Conservation (phyloP, 2,329 filamentous ascomycete species). For the Erysiphe pisi region DNA sequence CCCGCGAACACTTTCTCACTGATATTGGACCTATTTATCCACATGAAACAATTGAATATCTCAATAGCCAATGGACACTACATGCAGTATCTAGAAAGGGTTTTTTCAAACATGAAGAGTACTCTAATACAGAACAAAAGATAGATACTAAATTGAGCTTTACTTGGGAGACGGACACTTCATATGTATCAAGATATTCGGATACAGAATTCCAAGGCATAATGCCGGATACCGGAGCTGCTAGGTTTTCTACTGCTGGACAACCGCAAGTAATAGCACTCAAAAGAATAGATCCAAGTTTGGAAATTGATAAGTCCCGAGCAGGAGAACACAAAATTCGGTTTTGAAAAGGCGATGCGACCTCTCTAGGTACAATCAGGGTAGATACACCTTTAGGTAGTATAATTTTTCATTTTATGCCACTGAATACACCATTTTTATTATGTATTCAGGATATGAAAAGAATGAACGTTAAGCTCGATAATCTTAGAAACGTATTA, state of each 20-base stretch:
- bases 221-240: not conserved
- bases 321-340: slow-evolving; percentile 12
- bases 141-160: no score
- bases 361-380: not conserved
- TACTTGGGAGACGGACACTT: not conserved
- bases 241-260: not conserved
- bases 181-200: not conserved
- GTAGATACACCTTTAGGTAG: slow-evolving; percentile 8
- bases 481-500: not conserved
- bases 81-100: not conserved
- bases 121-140: no score
- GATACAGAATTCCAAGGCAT: not conserved
- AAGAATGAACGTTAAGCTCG: not conserved
- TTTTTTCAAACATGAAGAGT: no score
- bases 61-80: not conserved
- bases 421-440: not conserved
- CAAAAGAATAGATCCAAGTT: not conserved
- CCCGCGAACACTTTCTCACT: not conserved
- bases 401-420: slow-evolving; percentile 1
- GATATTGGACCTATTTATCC: not conserved
- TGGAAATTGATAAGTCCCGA: not conserved
- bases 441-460: slow-evolving; percentile 9
- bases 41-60: not conserved
- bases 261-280: not conserved
- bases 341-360: slow-evolving; percentile 4